Percentiles rank a stretch among this genome's conserved stretches.
Evolutionary conservation across 164 flowering plant species (phyloP).

Genomic region (Tetracentron sinense): DNA sequence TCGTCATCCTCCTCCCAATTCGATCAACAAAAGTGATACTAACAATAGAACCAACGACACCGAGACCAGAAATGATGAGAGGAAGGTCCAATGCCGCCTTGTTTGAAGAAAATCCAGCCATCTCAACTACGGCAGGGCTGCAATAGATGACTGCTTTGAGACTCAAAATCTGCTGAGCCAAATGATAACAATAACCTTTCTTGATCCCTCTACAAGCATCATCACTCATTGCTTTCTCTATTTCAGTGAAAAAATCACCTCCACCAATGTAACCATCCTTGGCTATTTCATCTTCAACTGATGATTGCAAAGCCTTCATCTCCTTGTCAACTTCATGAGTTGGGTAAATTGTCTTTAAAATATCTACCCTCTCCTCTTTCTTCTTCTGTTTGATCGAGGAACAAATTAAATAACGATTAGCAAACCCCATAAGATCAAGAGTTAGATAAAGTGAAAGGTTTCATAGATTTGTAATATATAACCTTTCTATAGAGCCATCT

Average conservation of each 20-base stretch:
- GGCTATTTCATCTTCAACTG: constrained; percentile 56
- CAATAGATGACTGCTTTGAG: constrained; percentile 93
- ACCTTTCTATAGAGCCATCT: constrained; percentile 87
- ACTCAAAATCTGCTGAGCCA: constrained; percentile 87
- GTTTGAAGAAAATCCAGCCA: constrained; percentile 90
- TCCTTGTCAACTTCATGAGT: constrained; percentile 55
- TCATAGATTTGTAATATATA: too few relatives aligned
- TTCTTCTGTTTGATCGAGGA: too few relatives aligned
- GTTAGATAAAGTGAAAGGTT: background rate
- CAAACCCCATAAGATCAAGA: too few relatives aligned
- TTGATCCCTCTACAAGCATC: constrained; percentile 50
- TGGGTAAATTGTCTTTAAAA: constrained; percentile 63
- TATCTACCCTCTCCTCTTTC: constrained; percentile 47
- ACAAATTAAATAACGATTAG: too few relatives aligned
- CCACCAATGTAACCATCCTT: constrained; percentile 37
- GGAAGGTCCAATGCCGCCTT: constrained; percentile 71
- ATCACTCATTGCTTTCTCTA: constrained; percentile 42
- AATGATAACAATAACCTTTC: constrained; percentile 83
- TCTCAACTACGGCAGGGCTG: constrained; percentile 69
- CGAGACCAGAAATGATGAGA: constrained; percentile 77
- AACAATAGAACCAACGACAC: constrained; percentile 63
- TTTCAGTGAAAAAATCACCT: constrained; percentile 22
- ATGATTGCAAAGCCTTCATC: constrained; percentile 40
- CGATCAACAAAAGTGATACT: constrained; percentile 71
- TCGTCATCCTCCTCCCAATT: constrained; percentile 65